A percentile compares a stretch with the other conserved stretches of the same genome.
Evolutionary conservation across 805 yeast species (phyloP).

Genomic region (Zygotorulaspora chibaensis): DNA sequence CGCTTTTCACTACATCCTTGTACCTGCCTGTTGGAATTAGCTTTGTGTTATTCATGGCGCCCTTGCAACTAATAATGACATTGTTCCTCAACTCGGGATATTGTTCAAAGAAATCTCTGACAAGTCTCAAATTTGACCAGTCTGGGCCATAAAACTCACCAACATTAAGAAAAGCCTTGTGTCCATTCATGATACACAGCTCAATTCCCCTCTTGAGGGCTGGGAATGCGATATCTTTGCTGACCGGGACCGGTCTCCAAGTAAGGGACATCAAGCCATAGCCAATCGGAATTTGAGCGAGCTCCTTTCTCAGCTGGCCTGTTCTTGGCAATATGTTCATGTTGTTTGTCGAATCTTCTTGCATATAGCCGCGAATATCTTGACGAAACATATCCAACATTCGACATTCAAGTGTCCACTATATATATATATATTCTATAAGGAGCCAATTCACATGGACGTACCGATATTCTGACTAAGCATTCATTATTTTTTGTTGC

Average conservation of each 20-base stretch:
- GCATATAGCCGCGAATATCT: background rate
- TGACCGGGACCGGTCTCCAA: constrained; percentile 56
- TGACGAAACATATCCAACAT: too few relatives aligned
- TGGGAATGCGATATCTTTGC: constrained; percentile 49
- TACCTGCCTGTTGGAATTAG: constrained; percentile 47
- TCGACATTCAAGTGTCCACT: too few relatives aligned
- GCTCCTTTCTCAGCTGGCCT: constrained; percentile 17
- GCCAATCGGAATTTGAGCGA: constrained; percentile 40
- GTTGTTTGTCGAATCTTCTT: background rate
- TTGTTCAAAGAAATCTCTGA: constrained; percentile 53
- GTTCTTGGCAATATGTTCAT: constrained; percentile 16
- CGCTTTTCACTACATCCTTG: constrained; percentile 44
- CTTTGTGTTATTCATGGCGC: constrained; percentile 43
- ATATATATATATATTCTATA: too few relatives aligned
- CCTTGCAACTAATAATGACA: constrained; percentile 64
- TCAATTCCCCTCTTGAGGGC: constrained; percentile 51
- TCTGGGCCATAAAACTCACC: constrained; percentile 75
- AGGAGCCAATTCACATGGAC: too few relatives aligned
- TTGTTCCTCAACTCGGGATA: constrained; percentile 54
- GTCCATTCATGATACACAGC: constrained; percentile 27
- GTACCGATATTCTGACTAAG: too few relatives aligned
- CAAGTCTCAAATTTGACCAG: constrained; percentile 49
- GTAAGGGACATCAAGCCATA: constrained; percentile 83
- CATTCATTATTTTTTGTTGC: too few relatives aligned
- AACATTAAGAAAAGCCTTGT: constrained; percentile 55